Evolutionary conservation across 2,329 filamentous ascomycete genomes (phyloP), one percentile per base, ranked within the genome.

Genomic region (Cladosporium sp.): DNA sequence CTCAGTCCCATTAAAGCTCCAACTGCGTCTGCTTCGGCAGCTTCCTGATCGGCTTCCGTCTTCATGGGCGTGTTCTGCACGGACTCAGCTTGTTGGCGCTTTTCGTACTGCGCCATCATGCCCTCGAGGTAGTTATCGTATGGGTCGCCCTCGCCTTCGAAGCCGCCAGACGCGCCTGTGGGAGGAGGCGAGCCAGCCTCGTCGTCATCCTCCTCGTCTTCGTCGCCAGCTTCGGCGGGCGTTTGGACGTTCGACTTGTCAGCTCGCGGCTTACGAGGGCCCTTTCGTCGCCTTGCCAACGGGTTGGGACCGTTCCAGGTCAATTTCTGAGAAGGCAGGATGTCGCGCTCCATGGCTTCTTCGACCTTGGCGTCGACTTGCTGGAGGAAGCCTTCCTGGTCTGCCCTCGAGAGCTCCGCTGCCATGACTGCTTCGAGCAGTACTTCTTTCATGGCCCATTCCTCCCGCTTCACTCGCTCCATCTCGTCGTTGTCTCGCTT

Each of bases 391-490:
- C 68, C 64, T 19, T 63, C 64, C 20, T 65, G 58, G 36, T 64
- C 54, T 7, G 58, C 61, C 20, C 53, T 50, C 58, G 83, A 80
- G 71, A 84, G 83, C 65, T 84, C 82, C 27, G 80, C 75, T 65
- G 92, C 88, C 58, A 89, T 77, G 27, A 86, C 78, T 62, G 89
- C 88, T 51, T 88, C 81, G n/a, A 93, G 69, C 15, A 92, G 68
- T 24, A 88, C 77, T 68, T 93, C 88, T 68, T 92, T 92, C 68
- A 88, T 83, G 12, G 82, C 72, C 88, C 88, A 93, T 64, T 89
- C 86, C 55, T 82, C 77, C 65, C 81, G 81, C 67, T 86, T 84
- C 11, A 76, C 62, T 30, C 80, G 79, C 66, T 92, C 86, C 67
- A 86, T 78, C 38, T 73, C 72, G 56, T 84, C 82, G 58, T 83